phyloP scores from a whole-genome alignment of 2,329 filamentous ascomycete species.

The Bipolaris victoriae region DNA sequence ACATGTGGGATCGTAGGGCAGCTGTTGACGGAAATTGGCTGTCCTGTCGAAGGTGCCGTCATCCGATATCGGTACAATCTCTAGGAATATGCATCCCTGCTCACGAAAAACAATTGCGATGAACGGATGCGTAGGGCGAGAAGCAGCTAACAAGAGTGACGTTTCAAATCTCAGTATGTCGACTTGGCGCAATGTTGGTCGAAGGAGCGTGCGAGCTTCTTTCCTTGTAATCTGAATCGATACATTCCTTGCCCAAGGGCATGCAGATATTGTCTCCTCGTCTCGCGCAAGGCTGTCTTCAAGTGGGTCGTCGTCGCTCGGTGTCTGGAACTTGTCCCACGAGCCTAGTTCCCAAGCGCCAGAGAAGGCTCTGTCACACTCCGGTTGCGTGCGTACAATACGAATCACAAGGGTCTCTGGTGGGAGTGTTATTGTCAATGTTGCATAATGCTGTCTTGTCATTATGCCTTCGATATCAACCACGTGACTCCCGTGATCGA shows the following conservation, averaged over 20 bases:
- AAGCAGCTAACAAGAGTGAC: conserved; percentile 32
- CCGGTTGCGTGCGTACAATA: conserved; percentile 30
- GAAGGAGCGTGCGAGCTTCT: conserved; percentile 33
- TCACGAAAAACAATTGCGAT: conserved; percentile 31
- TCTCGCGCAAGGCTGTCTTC: conserved; percentile 36
- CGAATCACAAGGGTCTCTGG: conserved; percentile 39
- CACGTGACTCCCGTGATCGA: conserved; percentile 40
- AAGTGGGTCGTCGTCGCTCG: conserved; percentile 25
- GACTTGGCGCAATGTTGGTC: conserved; percentile 22
- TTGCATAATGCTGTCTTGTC: conserved; percentile 38
- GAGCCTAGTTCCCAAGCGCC: conserved; percentile 32
- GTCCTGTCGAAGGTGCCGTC: conserved; percentile 24
- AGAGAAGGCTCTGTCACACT: conserved; percentile 25
- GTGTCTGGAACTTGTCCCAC: conserved; percentile 36
- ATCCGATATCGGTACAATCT: conserved; percentile 24
- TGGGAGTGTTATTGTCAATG: conserved; percentile 48
- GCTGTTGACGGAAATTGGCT: conserved; percentile 14
- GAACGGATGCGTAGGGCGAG: conserved; percentile 21
- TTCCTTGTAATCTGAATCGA: conserved; percentile 42
- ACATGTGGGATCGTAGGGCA: conserved; percentile 43
- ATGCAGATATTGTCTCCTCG: conserved; percentile 43
- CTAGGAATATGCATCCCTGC: conserved; percentile 27
- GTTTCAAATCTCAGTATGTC: conserved; percentile 25
- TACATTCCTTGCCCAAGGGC: conserved; percentile 23
- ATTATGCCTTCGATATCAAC: conserved; percentile 36